Conservation (phyloP, 169 alveolate genomes). For the Plasmodium knowlesi region DNA sequence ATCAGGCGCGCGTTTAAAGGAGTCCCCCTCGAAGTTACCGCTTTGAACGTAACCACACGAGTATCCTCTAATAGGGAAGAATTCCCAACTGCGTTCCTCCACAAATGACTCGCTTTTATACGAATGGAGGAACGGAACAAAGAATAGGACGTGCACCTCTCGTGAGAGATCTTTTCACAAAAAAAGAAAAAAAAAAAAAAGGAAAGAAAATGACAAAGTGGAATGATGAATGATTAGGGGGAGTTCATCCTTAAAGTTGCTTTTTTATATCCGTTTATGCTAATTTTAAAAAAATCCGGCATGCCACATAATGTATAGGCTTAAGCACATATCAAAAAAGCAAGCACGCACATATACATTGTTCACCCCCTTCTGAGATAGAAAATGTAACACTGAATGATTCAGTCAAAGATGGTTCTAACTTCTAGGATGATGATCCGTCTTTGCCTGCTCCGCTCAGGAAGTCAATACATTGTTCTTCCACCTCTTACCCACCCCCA, state of each 20-base stretch:
- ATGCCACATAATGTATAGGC: background rate
- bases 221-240: background rate
- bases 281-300: too few relatives aligned
- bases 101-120: background rate
- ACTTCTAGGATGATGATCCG: background rate
- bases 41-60: background rate
- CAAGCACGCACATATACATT: background rate
- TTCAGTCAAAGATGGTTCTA: background rate
- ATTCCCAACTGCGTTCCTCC: background rate
- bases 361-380: background rate
- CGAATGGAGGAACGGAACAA: background rate
- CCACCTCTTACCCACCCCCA: background rate
- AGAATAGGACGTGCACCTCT: background rate
- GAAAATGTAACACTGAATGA: background rate
- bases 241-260: background rate
- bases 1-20: background rate
- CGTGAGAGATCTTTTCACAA: background rate
- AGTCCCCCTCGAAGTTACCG: background rate
- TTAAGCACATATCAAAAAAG: background rate
- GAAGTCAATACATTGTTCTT: background rate
- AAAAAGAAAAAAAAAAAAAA: too few relatives aligned
- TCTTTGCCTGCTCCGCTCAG: background rate
- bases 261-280: background rate
- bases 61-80: background rate
- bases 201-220: background rate